phyloP scores from a whole-genome alignment of 768 basidiomycete genomes.

The Boletus coccyginus region DNA sequence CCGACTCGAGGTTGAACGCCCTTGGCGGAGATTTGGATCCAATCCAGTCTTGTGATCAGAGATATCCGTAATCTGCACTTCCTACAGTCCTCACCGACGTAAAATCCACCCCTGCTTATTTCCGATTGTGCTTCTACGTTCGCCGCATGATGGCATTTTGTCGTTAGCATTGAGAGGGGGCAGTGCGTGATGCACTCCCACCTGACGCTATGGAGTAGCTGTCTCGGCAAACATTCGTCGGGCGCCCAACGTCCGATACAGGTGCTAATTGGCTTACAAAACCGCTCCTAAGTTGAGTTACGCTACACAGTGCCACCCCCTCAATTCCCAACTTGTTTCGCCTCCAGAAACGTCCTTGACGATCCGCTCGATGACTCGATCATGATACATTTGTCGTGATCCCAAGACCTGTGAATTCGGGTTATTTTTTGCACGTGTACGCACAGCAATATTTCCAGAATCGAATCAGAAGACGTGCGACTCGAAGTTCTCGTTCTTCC shows the following conservation, averaged over 20 bases:
- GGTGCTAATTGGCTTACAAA: constrained; percentile 5
- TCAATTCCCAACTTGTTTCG: not conserved
- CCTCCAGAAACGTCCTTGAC: not conserved
- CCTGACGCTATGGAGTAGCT: not conserved
- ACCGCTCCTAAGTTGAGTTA: not conserved
- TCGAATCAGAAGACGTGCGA: not conserved
- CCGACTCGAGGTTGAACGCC: not conserved
- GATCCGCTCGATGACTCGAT: not conserved
- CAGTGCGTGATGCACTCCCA: not conserved
- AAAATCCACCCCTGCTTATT: constrained; percentile 5
- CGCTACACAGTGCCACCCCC: not conserved
- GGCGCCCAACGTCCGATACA: not conserved
- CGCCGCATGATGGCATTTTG: not conserved
- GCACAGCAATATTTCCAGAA: not conserved
- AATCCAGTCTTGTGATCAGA: not conserved
- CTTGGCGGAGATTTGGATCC: not conserved
- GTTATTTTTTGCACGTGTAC: constrained; percentile 11
- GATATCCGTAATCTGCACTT: not conserved
- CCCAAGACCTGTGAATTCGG: not conserved
- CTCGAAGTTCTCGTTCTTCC: not conserved
- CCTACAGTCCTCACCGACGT: constrained; percentile 1
- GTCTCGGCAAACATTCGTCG: constrained; percentile 1
- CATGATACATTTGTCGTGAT: not conserved
- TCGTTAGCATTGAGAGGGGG: not conserved
- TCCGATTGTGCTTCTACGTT: constrained; percentile 2